These are phyloP conservation scores for Lactarius sanguifluus DNA, from an alignment of 768 basidiomycete species.

Conservation along the genomic window DNA sequence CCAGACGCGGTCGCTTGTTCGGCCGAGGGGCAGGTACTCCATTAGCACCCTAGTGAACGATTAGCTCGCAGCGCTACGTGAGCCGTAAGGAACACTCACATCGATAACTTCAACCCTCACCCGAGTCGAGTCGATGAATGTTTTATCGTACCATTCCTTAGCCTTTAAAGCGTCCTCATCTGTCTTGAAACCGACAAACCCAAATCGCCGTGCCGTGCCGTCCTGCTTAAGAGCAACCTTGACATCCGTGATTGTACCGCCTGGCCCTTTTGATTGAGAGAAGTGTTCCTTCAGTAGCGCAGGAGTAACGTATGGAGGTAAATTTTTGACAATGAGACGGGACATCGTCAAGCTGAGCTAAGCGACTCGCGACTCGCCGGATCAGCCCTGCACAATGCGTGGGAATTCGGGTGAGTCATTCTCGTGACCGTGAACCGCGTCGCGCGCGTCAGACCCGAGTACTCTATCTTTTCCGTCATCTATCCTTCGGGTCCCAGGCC, in stretches of 20 bases:
- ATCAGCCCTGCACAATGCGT: not conserved
- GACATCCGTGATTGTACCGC: slow-evolving; percentile 79
- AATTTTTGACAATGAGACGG: slow-evolving; percentile 78
- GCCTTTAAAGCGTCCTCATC: slow-evolving; percentile 72
- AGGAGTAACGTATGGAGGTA: slow-evolving; percentile 68
- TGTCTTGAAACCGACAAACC: slow-evolving; percentile 88
- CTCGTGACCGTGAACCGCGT: slow-evolving; percentile 15
- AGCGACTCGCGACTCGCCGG: not conserved
- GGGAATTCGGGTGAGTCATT: slow-evolving; percentile 15
- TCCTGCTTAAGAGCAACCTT: slow-evolving; percentile 75
- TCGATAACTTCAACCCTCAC: slow-evolving; percentile 76
- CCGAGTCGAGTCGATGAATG: slow-evolving; percentile 77
- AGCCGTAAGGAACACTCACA: slow-evolving; percentile 46
- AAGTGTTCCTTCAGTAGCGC: slow-evolving; percentile 68
- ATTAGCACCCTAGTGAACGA: slow-evolving; percentile 54
- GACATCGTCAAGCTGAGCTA: slow-evolving; percentile 52
- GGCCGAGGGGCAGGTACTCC: slow-evolving; percentile 67
- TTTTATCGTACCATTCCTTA: slow-evolving; percentile 80
- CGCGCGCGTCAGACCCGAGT: not conserved
- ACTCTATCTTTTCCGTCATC: not conserved
- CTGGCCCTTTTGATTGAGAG: slow-evolving; percentile 53
- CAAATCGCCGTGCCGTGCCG: slow-evolving; percentile 84
- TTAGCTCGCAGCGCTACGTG: slow-evolving; percentile 5
- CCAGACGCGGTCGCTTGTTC: slow-evolving; percentile 64
- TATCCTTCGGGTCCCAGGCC: not conserved